phyloP scores from a whole-genome alignment of 768 basidiomycete genomes.

The Tubosaeta brunneosetosa region DNA sequence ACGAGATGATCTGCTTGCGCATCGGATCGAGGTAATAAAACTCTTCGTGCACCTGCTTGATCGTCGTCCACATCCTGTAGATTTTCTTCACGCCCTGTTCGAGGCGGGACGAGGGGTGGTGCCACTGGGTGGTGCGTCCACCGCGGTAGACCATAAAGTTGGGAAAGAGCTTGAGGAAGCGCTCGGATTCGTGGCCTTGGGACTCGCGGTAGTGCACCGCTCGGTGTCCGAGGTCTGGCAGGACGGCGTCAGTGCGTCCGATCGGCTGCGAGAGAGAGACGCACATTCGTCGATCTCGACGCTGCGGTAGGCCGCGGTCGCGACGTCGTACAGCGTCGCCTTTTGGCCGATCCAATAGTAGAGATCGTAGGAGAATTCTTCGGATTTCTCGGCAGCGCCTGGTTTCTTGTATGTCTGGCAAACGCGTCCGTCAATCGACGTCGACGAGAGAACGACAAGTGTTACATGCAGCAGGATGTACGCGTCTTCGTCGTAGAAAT shows the following conservation, averaged over 20 bases:
- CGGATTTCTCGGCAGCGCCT: constrained; percentile 29
- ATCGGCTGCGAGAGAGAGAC: constrained; percentile 12
- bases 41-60: constrained; percentile 6
- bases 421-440: neutral
- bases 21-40: neutral
- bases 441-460: neutral
- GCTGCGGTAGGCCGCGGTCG: constrained; percentile 62
- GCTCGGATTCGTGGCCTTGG: constrained; percentile 51
- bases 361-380: constrained; percentile 47
- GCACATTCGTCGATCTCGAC: constrained; percentile 63
- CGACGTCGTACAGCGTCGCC: constrained; percentile 57
- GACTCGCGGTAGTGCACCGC: constrained; percentile 62
- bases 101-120: constrained; percentile 44
- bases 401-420: constrained; percentile 56
- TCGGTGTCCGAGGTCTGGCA: constrained; percentile 39
- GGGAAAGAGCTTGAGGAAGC: constrained; percentile 49
- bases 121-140: constrained; percentile 48
- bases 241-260: neutral
- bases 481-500: constrained; percentile 62
- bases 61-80: constrained; percentile 44
- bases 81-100: constrained; percentile 43
- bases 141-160: constrained; percentile 43
- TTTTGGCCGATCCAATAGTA: constrained; percentile 64
- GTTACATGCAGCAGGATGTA: constrained; percentile 61
- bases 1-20: constrained; percentile 35